Percentiles rank a stretch among this genome's conserved stretches.
Conservation (phyloP, 2,329 filamentous ascomycete genomes). For the Furcasterigmium sp. region DNA sequence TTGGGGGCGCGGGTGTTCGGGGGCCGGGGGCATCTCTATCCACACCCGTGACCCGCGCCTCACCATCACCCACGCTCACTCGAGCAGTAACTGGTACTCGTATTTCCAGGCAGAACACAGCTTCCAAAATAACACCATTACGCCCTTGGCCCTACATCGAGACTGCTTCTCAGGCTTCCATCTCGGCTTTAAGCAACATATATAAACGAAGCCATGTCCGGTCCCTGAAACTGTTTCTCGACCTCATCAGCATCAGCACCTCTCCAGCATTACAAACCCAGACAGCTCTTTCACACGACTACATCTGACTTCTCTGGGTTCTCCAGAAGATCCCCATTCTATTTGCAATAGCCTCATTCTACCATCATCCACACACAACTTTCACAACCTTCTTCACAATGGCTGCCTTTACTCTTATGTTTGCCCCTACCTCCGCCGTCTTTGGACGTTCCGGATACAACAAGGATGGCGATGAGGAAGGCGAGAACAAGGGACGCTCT, state of each 20-base stretch:
- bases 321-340: too few species aligned
- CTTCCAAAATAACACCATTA: too few species aligned
- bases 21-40: not conserved
- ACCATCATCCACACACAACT: not conserved
- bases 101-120: too few species aligned
- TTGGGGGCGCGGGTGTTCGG: too few species aligned
- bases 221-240: not conserved
- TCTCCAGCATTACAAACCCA: not conserved
- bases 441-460: constrained; percentile 39
- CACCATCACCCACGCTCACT: constrained; percentile 1
- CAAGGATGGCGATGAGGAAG: constrained; percentile 25
- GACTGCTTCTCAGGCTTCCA: too few species aligned
- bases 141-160: too few species aligned
- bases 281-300: not conserved
- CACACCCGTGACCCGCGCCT: not conserved
- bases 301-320: too few species aligned
- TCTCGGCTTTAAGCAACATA: too few species aligned
- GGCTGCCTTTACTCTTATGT: constrained; percentile 26
- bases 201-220: not conserved
- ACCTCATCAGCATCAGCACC: not conserved
- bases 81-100: not conserved
- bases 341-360: too few species aligned
- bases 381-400: constrained; percentile 20
- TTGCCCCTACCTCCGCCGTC: constrained; percentile 27
- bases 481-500: constrained; percentile 35